Conservation (phyloP, 2,329 filamentous ascomycete species). For the Diplodia sapinea region DNA sequence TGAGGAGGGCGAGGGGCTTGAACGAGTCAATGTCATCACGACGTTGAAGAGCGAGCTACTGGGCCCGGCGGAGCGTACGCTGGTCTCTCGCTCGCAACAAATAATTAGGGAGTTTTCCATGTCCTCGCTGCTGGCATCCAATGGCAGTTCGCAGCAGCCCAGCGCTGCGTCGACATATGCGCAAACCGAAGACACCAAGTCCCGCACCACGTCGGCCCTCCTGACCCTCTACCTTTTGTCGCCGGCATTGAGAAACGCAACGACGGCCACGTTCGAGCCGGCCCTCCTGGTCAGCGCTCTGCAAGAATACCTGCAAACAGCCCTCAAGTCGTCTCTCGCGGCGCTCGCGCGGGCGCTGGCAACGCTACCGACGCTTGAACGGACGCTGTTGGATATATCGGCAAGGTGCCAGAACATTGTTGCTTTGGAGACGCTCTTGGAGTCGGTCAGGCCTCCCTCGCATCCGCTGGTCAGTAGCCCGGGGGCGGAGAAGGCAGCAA, state of each 20-base stretch:
- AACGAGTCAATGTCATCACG: conserved; percentile 72
- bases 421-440: conserved; percentile 81
- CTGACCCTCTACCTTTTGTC: conserved; percentile 82
- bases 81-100: conserved; percentile 77
- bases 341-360: conserved; percentile 76
- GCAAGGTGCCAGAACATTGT: conserved; percentile 88
- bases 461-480: conserved; percentile 66
- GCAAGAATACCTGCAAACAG: conserved; percentile 80
- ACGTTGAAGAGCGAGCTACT: conserved; percentile 73
- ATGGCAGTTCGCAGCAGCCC: conserved; percentile 30
- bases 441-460: conserved; percentile 67
- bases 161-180: conserved; percentile 57
- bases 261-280: conserved; percentile 64
- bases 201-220: conserved; percentile 74
- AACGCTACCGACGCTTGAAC: conserved; percentile 80
- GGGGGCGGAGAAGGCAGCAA: conserved; percentile 16
- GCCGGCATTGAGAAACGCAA: conserved; percentile 14
- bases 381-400: conserved; percentile 80
- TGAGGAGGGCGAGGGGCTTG: conserved; percentile 78
- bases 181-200: conserved; percentile 75
- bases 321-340: conserved; percentile 78
- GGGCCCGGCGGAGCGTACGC: conserved; percentile 72
- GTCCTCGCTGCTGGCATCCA: conserved; percentile 57
- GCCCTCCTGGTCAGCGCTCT: conserved; percentile 75
- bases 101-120: conserved; percentile 84